Evolutionary conservation across 768 basidiomycete genomes (phyloP).

Genomic region (Naematelia encephala): DNA sequence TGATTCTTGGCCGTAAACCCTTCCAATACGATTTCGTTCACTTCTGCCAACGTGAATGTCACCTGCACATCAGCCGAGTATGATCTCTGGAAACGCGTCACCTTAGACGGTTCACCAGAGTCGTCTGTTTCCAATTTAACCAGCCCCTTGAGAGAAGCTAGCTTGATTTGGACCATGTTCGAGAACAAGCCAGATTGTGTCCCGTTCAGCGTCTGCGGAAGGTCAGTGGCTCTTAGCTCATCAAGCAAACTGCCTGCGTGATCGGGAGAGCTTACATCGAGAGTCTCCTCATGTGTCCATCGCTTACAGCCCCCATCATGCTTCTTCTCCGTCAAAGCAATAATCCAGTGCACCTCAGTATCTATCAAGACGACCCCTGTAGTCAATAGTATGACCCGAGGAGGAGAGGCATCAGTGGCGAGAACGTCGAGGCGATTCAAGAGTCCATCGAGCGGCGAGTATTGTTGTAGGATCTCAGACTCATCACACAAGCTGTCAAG

Average conservation of each 20-base stretch:
- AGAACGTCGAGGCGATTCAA: background rate
- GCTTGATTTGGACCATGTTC: background rate
- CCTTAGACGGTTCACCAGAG: background rate
- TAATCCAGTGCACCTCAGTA: background rate
- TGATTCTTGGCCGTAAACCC: background rate
- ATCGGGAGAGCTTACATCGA: background rate
- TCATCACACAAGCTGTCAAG: background rate
- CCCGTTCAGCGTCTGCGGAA: background rate
- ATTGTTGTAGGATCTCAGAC: background rate
- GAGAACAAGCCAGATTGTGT: background rate
- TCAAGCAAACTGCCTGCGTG: background rate
- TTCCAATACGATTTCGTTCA: background rate
- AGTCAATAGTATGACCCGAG: background rate
- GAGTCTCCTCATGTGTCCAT: background rate
- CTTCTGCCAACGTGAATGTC: background rate
- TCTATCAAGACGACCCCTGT: background rate
- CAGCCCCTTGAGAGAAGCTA: background rate
- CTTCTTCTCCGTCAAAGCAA: background rate
- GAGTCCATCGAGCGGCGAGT: background rate
- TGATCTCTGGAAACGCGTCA: background rate
- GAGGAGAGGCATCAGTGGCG: background rate
- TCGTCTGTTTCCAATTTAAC: background rate
- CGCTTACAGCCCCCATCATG: background rate
- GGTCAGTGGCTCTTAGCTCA: background rate
- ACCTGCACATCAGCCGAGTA: background rate